Conservation (phyloP, 495 filamentous ascomycete genomes). For the Echria macrotheca region DNA sequence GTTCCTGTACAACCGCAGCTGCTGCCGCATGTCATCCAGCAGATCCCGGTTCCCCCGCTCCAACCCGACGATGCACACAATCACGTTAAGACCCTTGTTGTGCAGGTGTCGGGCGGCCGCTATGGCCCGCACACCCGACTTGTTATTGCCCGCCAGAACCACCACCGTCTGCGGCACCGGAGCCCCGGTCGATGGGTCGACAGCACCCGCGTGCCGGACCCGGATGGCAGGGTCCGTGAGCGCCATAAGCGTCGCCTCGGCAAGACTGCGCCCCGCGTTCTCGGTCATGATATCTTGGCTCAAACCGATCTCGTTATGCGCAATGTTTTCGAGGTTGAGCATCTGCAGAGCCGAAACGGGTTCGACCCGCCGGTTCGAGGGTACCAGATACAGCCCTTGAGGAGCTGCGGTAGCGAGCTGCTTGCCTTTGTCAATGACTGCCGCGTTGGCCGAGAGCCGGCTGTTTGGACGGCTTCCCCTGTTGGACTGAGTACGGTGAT, state of each 20-base stretch:
- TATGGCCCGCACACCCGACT: slow-evolving; percentile 74
- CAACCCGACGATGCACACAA: slow-evolving; percentile 76
- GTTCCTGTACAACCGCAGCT: slow-evolving; percentile 69
- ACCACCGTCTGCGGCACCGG: slow-evolving; percentile 57
- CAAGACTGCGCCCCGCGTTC: slow-evolving; percentile 82
- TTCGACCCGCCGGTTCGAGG: slow-evolving; percentile 68
- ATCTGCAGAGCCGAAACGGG: slow-evolving; percentile 79
- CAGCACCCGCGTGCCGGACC: slow-evolving; percentile 36
- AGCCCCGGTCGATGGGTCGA: slow-evolving; percentile 25
- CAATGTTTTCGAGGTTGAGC: slow-evolving; percentile 84
- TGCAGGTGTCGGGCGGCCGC: slow-evolving; percentile 82
- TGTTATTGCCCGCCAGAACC: slow-evolving; percentile 82
- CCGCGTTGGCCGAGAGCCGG: slow-evolving; percentile 24
- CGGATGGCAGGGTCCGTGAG: slow-evolving; percentile 52
- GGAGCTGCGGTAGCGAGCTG: slow-evolving; percentile 21
- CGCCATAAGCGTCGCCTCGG: slow-evolving; percentile 66
- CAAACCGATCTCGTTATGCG: slow-evolving; percentile 74
- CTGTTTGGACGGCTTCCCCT: slow-evolving; percentile 32
- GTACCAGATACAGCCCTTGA: slow-evolving; percentile 45
- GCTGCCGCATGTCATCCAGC: slow-evolving; percentile 65
- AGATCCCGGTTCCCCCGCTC: slow-evolving; percentile 61
- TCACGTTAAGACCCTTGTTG: slow-evolving; percentile 69
- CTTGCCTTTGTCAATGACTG: slow-evolving; percentile 27
- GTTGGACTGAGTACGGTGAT: slow-evolving; percentile 21
- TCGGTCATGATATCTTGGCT: slow-evolving; percentile 87